These are phyloP conservation scores for Sugiyamaella chiloensis DNA, from an alignment of 805 yeast genomes.

Conservation along the genomic window DNA sequence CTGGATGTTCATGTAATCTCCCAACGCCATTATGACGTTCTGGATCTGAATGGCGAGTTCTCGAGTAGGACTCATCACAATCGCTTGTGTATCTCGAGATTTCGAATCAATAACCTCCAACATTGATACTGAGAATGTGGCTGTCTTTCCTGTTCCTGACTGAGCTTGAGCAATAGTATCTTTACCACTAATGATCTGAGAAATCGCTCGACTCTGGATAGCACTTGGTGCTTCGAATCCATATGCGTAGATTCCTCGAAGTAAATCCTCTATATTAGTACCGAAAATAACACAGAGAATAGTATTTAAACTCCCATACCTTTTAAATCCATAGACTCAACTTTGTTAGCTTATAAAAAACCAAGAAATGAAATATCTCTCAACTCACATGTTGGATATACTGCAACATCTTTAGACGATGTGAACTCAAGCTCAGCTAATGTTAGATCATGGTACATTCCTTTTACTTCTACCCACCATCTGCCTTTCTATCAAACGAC, in stretches of 20 bases:
- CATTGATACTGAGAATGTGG: slow-evolving; percentile 72
- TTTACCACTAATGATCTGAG: slow-evolving; percentile 71
- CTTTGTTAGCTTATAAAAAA: slow-evolving; percentile 36
- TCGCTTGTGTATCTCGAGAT: slow-evolving; percentile 79
- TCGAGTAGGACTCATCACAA: slow-evolving; percentile 95
- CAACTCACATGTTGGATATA: slow-evolving; percentile 18
- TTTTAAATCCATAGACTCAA: slow-evolving; percentile 34
- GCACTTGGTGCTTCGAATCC: slow-evolving; percentile 83
- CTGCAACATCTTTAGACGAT: slow-evolving; percentile 44
- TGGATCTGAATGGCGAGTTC: slow-evolving; percentile 96
- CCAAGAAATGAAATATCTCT: slow-evolving; percentile 15
- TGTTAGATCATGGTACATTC: slow-evolving; percentile 11
- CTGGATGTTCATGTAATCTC: slow-evolving; percentile 82
- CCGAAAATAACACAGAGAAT: too few species aligned
- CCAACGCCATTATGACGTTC: slow-evolving; percentile 85
- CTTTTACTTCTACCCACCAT: slow-evolving; percentile 22
- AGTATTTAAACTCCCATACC: slow-evolving; percentile 17
- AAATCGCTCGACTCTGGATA: slow-evolving; percentile 76
- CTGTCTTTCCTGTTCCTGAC: slow-evolving; percentile 91
- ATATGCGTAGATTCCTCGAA: slow-evolving; percentile 66
- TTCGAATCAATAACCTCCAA: slow-evolving; percentile 62
- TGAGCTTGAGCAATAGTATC: slow-evolving; percentile 83
- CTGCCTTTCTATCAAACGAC: slow-evolving; percentile 18
- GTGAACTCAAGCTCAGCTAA: slow-evolving; percentile 53
- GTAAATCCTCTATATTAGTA: slow-evolving; percentile 19